phyloP scores from a whole-genome alignment of 805 yeast genomes.

The Barnettozyma sucrosica region DNA sequence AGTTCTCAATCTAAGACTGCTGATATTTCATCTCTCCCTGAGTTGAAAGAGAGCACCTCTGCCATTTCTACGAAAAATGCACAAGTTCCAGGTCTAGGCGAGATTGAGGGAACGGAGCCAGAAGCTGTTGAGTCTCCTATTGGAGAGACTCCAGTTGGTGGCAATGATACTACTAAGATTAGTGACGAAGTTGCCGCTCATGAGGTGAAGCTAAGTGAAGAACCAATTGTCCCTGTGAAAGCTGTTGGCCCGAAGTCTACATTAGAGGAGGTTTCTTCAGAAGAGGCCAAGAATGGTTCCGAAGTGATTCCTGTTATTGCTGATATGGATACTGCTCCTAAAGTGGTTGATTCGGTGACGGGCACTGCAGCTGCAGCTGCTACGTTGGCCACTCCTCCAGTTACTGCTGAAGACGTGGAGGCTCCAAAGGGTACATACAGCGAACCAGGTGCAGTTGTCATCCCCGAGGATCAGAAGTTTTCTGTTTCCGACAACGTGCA shows the following conservation, averaged over 20 bases:
- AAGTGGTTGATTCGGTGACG: not conserved
- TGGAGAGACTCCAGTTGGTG: constrained; percentile 2
- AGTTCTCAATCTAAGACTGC: constrained; percentile 4
- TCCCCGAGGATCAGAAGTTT: constrained; percentile 11
- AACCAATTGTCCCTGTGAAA: not conserved
- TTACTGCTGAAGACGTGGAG: constrained; percentile 9
- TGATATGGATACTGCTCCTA: constrained; percentile 2
- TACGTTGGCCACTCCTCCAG: constrained; percentile 21
- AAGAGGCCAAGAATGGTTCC: constrained; percentile 15
- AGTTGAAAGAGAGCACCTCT: constrained; percentile 2
- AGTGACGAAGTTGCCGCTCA: not conserved
- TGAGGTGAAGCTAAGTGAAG: not conserved
- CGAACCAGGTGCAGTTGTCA: constrained; percentile 10
- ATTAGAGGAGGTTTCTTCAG: not conserved
- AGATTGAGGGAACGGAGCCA: constrained; percentile 1
- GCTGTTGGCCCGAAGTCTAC: not conserved
- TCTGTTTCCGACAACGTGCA: constrained; percentile 1
- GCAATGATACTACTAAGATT: not conserved
- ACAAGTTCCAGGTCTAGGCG: not conserved
- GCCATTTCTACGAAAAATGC: constrained; percentile 1
- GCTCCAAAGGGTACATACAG: constrained; percentile 1
- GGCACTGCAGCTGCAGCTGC: constrained; percentile 4
- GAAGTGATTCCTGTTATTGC: constrained; percentile 15
- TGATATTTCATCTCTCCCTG: constrained; percentile 10
- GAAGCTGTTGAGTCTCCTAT: constrained; percentile 1